Conservation (phyloP, 805 yeast species). For the Metschnikowia hibisci region DNA sequence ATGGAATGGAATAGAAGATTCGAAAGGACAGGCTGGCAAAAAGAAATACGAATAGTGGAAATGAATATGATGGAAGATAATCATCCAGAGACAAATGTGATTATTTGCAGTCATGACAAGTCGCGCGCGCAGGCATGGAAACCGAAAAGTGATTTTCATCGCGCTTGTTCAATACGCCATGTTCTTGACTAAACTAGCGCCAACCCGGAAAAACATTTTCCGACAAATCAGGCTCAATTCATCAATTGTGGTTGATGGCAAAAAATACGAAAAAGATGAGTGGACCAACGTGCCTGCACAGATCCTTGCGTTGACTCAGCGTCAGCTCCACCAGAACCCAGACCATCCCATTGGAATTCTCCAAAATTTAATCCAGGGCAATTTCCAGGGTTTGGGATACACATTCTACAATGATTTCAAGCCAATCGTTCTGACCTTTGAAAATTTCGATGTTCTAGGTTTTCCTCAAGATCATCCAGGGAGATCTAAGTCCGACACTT, state of each 20-base stretch:
- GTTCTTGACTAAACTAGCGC: slow-evolving; percentile 2
- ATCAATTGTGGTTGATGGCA: slow-evolving; percentile 40
- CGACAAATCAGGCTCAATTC: slow-evolving; percentile 17
- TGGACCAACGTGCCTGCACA: slow-evolving; percentile 84
- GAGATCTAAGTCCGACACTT: slow-evolving; percentile 86
- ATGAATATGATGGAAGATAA: too few species aligned
- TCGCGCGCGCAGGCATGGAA: not conserved
- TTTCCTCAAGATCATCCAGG: slow-evolving; percentile 94
- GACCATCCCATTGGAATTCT: slow-evolving; percentile 90
- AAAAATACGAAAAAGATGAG: slow-evolving; percentile 56
- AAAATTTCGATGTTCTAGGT: slow-evolving; percentile 89
- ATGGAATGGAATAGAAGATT: too few species aligned
- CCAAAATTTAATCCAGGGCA: slow-evolving; percentile 64
- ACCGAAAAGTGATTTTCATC: not conserved
- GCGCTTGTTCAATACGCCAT: not conserved
- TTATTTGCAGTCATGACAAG: too few species aligned
- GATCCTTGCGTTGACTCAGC: slow-evolving; percentile 61
- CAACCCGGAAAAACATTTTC: not conserved
- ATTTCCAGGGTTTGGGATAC: slow-evolving; percentile 63
- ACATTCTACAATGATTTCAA: slow-evolving; percentile 75
- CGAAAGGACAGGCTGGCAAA: too few species aligned
- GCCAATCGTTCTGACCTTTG: slow-evolving; percentile 77
- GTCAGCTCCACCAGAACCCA: slow-evolving; percentile 68
- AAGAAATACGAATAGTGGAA: too few species aligned
- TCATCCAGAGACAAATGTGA: too few species aligned